A percentile compares a stretch with the other conserved stretches of the same genome.
Evolutionary conservation across 2,329 filamentous ascomycete species (phyloP).

Genomic region (Fusarium subtropicale): DNA sequence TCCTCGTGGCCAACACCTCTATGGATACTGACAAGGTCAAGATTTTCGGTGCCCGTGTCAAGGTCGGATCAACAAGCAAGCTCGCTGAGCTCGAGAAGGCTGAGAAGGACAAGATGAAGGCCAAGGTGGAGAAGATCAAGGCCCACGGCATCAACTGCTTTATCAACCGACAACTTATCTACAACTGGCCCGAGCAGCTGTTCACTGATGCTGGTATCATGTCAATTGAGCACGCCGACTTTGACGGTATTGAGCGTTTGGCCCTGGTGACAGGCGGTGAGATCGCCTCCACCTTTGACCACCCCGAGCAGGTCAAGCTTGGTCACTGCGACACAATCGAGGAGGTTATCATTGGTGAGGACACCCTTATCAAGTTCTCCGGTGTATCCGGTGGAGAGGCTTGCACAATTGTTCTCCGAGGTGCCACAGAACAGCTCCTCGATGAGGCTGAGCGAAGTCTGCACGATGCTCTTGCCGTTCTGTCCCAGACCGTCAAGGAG

Average conservation of each 20-base stretch:
- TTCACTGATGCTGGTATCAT: slow-evolving; percentile 98
- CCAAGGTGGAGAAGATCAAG: slow-evolving; percentile 99
- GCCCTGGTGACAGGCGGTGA: slow-evolving; percentile 96
- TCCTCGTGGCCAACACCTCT: slow-evolving; percentile 95
- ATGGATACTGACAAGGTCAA: slow-evolving; percentile 99
- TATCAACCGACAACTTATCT: slow-evolving; percentile 98
- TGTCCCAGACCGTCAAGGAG: slow-evolving; percentile 96
- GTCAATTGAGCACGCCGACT: slow-evolving; percentile 98
- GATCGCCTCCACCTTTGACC: slow-evolving; percentile 97
- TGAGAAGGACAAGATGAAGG: slow-evolving; percentile 99
- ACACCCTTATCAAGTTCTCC: slow-evolving; percentile 97
- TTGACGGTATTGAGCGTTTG: slow-evolving; percentile 95
- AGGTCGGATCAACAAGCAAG: slow-evolving; percentile 96
- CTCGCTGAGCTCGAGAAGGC: slow-evolving; percentile 98
- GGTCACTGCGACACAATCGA: slow-evolving; percentile 96
- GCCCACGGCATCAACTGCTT: slow-evolving; percentile 99
- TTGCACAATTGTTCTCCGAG: slow-evolving; percentile 95
- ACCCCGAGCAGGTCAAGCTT: slow-evolving; percentile 96
- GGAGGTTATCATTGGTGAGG: slow-evolving; percentile 98
- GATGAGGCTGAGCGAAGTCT: slow-evolving; percentile 97
- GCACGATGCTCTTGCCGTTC: slow-evolving; percentile 94
- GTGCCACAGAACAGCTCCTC: slow-evolving; percentile 94
- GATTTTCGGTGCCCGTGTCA: slow-evolving; percentile 97
- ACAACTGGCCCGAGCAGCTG: slow-evolving; percentile 99
- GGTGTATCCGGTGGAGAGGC: slow-evolving; percentile 93